Evolutionary conservation across 495 filamentous ascomycete species (phyloP), one percentile per base, ranked within the genome.

Genomic region (Aspergillus olivimuriae): DNA sequence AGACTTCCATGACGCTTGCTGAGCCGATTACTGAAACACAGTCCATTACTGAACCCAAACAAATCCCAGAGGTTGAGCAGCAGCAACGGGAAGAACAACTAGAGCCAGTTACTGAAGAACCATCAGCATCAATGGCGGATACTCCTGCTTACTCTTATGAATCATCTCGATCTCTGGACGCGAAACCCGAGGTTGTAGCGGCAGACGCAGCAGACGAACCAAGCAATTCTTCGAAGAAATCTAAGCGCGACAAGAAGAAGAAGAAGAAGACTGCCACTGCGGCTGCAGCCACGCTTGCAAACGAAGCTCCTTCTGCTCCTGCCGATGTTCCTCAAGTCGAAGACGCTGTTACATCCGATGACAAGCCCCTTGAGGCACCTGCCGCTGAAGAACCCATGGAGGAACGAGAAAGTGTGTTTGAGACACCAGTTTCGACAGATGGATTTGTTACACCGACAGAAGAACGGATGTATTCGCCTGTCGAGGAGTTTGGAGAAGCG

Each of bases 181-280:
- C 19, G 14, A 34, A 5, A 5, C 32, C 32, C 32, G 32, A 55
- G 12, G 23, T 43, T 7, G 50, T 48, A 9, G 39, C 46, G 28
- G n/a, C n/a, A n/a, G n/a, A n/a, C n/a, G n/a, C n/a, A n/a, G n/a
- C n/a, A n/a, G n/a, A n/a, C n/a, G n/a, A n/a, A n/a, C n/a, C n/a
- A n/a, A n/a, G n/a, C n/a, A n/a, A n/a, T n/a, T 47, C 53, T 4
- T 53, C 56, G 6, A 70, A 68, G 46, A 69, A 69, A 32, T 53
- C 58, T 11, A 63, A 65, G 47, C 48, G 50, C 14, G 55, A 59
- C 32, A 62, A 65, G 44, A 62, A 59, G 40, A 65, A 65, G 52
- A 62, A 65, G 46, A 65, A 60, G 39, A 63, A 63, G 55, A 45
- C 41, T 18, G 62, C 63, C 46, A 55, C 44, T 5, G 43, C 45